Percentiles rank a stretch among this genome's conserved stretches.
phyloP scores from a whole-genome alignment of 2,329 filamentous ascomycete genomes.

The Ophiostoma sp. region DNA sequence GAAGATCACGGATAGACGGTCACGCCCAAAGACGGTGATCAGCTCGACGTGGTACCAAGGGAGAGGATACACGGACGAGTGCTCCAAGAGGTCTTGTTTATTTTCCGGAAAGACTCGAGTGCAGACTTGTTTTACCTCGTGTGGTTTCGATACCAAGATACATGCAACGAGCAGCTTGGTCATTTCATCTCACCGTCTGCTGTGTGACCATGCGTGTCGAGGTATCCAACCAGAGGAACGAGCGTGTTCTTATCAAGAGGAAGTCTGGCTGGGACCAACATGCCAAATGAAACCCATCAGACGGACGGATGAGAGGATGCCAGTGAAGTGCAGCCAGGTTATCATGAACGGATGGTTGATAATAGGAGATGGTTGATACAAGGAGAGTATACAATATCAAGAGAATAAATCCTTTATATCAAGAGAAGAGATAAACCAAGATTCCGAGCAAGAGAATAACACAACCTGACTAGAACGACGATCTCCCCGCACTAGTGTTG shows the following conservation, averaged over 20 bases:
- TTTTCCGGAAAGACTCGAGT: neutral
- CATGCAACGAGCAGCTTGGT: too few species aligned
- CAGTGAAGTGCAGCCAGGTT: too few species aligned
- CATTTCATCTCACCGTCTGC: neutral
- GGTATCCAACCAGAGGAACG: neutral
- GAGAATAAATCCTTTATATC: too few species aligned
- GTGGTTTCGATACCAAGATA: neutral
- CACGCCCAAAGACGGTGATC: too few species aligned
- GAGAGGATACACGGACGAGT: neutral
- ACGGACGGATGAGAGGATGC: neutral
- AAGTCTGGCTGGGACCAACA: neutral
- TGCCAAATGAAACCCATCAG: neutral
- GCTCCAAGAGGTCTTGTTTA: neutral
- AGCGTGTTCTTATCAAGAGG: neutral
- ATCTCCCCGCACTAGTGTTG: neutral
- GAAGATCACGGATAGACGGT: neutral
- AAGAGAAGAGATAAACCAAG: too few species aligned
- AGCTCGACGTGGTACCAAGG: neutral
- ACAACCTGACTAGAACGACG: neutral
- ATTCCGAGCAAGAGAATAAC: neutral
- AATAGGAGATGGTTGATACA: neutral
- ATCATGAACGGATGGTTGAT: neutral
- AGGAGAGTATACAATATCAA: too few species aligned
- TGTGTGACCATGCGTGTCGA: neutral
- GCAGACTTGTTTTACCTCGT: neutral